Conservation (phyloP, 2,329 filamentous ascomycete genomes). For the Curvularia eragrostidis region DNA sequence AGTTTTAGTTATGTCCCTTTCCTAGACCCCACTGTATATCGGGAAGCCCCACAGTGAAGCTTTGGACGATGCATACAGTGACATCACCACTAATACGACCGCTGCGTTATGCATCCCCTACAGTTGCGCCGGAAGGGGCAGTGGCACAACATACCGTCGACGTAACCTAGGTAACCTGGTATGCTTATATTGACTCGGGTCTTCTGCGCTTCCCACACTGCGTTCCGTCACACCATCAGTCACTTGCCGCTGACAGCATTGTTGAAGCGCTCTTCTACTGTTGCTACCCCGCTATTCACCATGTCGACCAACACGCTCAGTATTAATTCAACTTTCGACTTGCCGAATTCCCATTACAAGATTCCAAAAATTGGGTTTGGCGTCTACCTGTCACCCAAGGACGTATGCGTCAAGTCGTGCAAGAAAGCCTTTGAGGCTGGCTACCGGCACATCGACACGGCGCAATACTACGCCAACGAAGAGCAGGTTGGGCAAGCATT, state of each 20-base stretch:
- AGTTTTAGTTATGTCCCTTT: background rate
- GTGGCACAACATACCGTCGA: background rate
- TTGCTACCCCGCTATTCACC: slow-evolving; percentile 17
- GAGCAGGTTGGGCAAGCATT: slow-evolving; percentile 69
- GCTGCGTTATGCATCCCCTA: slow-evolving; percentile 9
- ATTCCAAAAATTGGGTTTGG: slow-evolving; percentile 76
- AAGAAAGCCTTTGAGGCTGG: slow-evolving; percentile 63
- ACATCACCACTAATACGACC: slow-evolving; percentile 27
- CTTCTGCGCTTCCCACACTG: slow-evolving; percentile 6
- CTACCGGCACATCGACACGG: slow-evolving; percentile 71
- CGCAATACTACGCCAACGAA: slow-evolving; percentile 75
- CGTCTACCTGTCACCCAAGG: slow-evolving; percentile 67
- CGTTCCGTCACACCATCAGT: background rate
- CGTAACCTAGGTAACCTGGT: slow-evolving; percentile 1
- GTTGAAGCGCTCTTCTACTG: slow-evolving; percentile 11
- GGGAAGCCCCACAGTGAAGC: slow-evolving; percentile 10
- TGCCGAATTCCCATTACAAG: slow-evolving; percentile 57
- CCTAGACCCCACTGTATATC: background rate
- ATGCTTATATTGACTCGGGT: slow-evolving; percentile 18
- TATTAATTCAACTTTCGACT: slow-evolving; percentile 58
- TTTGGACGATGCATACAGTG: slow-evolving; percentile 18
- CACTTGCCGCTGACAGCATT: slow-evolving; percentile 14
- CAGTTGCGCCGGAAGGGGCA: slow-evolving; percentile 2
- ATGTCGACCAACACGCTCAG: slow-evolving; percentile 40
- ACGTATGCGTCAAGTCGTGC: slow-evolving; percentile 65